phyloP scores from a whole-genome alignment of 1,139 yeast species.

The Nakaseomyces delphensis region DNA sequence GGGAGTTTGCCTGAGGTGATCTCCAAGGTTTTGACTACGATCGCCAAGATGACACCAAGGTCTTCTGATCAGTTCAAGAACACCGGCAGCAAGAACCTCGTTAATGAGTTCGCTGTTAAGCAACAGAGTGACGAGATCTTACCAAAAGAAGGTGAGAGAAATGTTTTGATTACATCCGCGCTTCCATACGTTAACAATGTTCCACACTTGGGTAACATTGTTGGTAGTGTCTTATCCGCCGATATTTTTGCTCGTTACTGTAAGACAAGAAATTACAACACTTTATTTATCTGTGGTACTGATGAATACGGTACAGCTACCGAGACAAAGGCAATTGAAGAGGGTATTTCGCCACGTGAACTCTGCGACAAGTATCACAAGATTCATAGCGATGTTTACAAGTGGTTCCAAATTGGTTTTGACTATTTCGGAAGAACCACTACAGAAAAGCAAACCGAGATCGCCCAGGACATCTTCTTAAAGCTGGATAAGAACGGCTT shows the following conservation, averaged over 20 bases:
- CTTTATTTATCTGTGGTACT: constrained; percentile 87
- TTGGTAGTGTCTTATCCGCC: constrained; percentile 91
- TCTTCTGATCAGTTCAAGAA: constrained; percentile 38
- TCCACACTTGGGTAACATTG: constrained; percentile 94
- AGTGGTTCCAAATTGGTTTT: constrained; percentile 94
- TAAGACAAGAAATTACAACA: constrained; percentile 80
- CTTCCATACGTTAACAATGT: constrained; percentile 96
- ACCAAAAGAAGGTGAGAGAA: constrained; percentile 66
- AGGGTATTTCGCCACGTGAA: constrained; percentile 75
- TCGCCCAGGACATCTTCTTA: constrained; percentile 86
- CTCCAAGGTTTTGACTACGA: constrained; percentile 36
- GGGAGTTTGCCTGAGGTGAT: constrained; percentile 35
- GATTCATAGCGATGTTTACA: constrained; percentile 81
- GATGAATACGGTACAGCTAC: constrained; percentile 99
- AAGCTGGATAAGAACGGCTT: constrained; percentile 64
- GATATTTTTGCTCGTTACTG: constrained; percentile 89
- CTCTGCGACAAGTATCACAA: constrained; percentile 84
- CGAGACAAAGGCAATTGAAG: constrained; percentile 95
- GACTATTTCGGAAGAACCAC: constrained; percentile 96
- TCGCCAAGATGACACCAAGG: constrained; percentile 29
- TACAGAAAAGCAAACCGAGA: constrained; percentile 82
- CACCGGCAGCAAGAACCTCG: constrained; percentile 49
- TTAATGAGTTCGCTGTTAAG: constrained; percentile 35
- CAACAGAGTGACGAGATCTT: constrained; percentile 32
- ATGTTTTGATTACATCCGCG: constrained; percentile 87